These are phyloP conservation scores for Macrolepiota fuliginosa DNA, from an alignment of 768 basidiomycete genomes.

Conservation along the genomic window DNA sequence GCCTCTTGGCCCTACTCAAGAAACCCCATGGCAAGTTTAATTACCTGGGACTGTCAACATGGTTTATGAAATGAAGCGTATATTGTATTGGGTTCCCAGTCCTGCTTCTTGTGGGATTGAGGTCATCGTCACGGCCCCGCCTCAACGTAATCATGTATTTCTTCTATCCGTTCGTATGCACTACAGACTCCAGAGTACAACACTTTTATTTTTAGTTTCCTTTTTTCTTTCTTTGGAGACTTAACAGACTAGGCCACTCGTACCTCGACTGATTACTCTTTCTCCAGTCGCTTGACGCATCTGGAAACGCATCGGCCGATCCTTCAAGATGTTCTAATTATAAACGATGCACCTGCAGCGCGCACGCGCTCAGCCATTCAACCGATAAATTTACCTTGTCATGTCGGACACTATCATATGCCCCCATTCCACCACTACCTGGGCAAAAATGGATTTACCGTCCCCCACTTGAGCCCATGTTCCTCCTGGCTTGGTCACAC, in stretches of 20 bases:
- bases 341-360: not conserved
- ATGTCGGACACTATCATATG: not conserved
- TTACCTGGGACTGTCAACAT: too few relatives aligned
- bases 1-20: too few relatives aligned
- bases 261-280: not conserved
- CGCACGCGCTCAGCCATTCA: not conserved
- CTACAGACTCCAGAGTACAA: too few relatives aligned
- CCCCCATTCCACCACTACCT: not conserved
- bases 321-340: not conserved
- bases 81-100: too few relatives aligned
- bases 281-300: not conserved
- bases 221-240: not conserved
- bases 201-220: too few relatives aligned
- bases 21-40: too few relatives aligned
- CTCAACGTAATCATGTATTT: too few relatives aligned
- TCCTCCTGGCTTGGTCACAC: not conserved
- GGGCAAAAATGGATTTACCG: not conserved
- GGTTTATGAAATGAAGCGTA: too few relatives aligned
- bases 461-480: not conserved
- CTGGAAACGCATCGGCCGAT: not conserved
- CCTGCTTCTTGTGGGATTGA: too few relatives aligned
- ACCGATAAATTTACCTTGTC: slow-evolving; percentile 1
- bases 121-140: too few relatives aligned
- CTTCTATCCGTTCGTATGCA: too few relatives aligned
- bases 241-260: not conserved